Base-by-base conservation (phyloP, 495 filamentous ascomycete species). In the Pyrenopolyporus hunteri region DNA sequence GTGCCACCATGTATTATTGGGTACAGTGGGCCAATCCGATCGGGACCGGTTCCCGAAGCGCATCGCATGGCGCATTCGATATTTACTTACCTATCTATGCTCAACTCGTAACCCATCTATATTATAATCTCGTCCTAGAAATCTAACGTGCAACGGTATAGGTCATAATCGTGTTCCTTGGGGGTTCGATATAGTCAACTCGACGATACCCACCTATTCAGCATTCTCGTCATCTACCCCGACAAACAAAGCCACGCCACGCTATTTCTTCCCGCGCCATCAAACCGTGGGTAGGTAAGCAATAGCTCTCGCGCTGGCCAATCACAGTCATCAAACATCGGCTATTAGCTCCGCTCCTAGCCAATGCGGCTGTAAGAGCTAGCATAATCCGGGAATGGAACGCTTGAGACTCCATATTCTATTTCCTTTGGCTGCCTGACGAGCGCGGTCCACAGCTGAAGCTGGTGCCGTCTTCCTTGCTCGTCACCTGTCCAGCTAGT, bases 11-110 rank as follows among this genome's bases (percentile, higher is more conserved):
- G 39, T 58, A 19, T 28, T 25, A 48, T 45, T 43, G 61, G 55
- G 42, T 36, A 59, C 50, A 37, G 35, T 49, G 59, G 55, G 37
- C 48, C 49, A 64, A 64, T 54, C 47, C 58, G 5, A 20, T 58
- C 11, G 8, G 19, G 6, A 23, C 23, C 23, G 35, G 11, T 19
- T 58, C 26, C 60, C 54, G 53, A 54, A 19, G 14, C 43, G 52
- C 46, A 64, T 58, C 43, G 16, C 26, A 48, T 53, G 13, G 33
- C 25, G 50, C 50, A 62, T 62, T 44, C 28, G 22, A 20, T 43
- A 17, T 29, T 33, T 40, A 25, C 16, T 23, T 42, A 43, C 25
- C 29, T 35, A 49, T 17, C 35, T 20, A 11, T 20, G 22, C 17
- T 16, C 19, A 33, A 20, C 45, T 20, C 11, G 16, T 16, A 6